These are phyloP conservation scores for Oxyria digyna DNA, from an alignment of 148 eudicot genomes.

Conservation along the genomic window DNA sequence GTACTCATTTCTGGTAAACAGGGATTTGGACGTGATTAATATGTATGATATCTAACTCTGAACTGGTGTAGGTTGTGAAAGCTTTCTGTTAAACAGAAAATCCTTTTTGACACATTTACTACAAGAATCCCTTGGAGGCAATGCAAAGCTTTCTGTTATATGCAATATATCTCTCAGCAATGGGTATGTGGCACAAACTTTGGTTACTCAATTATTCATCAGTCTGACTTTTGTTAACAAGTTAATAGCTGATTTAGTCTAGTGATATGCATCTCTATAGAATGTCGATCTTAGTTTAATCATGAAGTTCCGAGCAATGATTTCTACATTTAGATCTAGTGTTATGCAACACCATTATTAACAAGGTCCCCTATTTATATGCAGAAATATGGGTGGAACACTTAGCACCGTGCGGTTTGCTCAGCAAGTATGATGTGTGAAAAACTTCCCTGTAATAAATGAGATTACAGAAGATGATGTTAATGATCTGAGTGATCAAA, in stretches of 20 bases:
- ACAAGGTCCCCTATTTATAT: slow-evolving; percentile 3
- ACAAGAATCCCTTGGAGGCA: slow-evolving; percentile 84
- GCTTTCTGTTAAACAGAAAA: too few relatives aligned
- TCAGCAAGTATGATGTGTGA: slow-evolving; percentile 45
- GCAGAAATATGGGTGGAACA: slow-evolving; percentile 59
- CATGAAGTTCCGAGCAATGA: too few relatives aligned
- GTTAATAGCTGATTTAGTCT: too few relatives aligned
- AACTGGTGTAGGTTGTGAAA: slow-evolving; percentile 54
- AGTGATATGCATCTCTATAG: too few relatives aligned
- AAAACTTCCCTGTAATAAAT: slow-evolving; percentile 76
- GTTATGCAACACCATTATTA: neutral
- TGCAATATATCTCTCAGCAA: slow-evolving; percentile 62
- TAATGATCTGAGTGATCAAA: slow-evolving; percentile 83
- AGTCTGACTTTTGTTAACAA: neutral
- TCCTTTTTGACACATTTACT: slow-evolving; percentile 69
- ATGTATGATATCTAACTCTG: neutral
- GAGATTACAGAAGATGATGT: slow-evolving; percentile 95
- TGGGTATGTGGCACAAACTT: slow-evolving; percentile 32
- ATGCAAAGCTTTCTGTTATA: slow-evolving; percentile 70
- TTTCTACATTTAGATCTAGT: too few relatives aligned
- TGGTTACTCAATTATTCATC: neutral
- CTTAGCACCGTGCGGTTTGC: slow-evolving; percentile 90
- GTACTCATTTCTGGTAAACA: slow-evolving; percentile 18
- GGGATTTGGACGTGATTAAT: neutral
- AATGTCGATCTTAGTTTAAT: too few relatives aligned